Conservation (phyloP, 164 flowering plant species). For the Tinospora cordifolia region DNA sequence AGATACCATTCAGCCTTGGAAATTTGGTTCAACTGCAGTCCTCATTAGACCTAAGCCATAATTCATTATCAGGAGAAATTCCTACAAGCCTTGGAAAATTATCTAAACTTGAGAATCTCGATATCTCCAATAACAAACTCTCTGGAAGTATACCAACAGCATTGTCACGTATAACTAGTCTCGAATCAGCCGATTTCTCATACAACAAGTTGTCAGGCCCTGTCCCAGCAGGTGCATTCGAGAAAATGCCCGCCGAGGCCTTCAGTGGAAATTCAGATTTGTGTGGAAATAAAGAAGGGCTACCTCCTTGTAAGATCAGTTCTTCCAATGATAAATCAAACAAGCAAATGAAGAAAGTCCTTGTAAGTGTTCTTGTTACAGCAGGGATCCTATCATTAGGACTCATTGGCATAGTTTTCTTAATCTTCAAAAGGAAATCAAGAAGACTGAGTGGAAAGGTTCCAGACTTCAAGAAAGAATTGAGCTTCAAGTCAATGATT, state of each 20-base stretch:
- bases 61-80: constrained; percentile 41
- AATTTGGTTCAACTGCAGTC: constrained; percentile 29
- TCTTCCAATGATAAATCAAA: constrained; percentile 1
- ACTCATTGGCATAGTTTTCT: constrained; percentile 1
- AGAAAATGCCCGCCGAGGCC: constrained; percentile 6
- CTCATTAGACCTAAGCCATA: constrained; percentile 46
- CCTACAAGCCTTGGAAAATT: constrained; percentile 37
- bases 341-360: constrained; percentile 17
- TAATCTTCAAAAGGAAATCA: constrained; percentile 10
- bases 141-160: constrained; percentile 41
- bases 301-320: constrained; percentile 20
- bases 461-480: not conserved
- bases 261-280: constrained; percentile 24
- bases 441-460: constrained; percentile 17
- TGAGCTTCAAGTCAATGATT: constrained; percentile 20
- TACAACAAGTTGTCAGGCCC: constrained; percentile 42
- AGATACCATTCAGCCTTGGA: constrained; percentile 38
- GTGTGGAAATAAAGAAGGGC: constrained; percentile 38
- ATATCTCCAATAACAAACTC: constrained; percentile 45
- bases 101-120: constrained; percentile 25
- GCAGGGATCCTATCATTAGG: constrained; percentile 14
- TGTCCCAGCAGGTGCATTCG: constrained; percentile 28
- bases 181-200: constrained; percentile 37
- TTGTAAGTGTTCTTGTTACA: constrained; percentile 27
- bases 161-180: constrained; percentile 22